phyloP scores from a whole-genome alignment of 352 stramenopile species.

The Phytophthora nicotianae region DNA sequence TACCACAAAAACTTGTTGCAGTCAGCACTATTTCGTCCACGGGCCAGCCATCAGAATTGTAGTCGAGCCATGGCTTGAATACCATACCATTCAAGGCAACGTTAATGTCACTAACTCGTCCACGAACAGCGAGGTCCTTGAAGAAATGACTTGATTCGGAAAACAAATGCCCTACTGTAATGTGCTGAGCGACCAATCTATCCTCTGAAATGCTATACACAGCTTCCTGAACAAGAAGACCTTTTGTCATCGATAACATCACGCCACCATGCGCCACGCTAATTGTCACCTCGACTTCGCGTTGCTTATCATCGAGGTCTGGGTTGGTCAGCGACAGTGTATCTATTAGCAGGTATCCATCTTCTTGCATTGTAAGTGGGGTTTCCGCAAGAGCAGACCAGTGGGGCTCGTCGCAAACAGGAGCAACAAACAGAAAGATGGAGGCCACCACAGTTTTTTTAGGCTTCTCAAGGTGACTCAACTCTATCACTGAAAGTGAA shows the following conservation, averaged over 20 bases:
- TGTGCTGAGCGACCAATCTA: conserved; percentile 19
- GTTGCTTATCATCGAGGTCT: conserved; percentile 38
- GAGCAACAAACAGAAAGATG: conserved; percentile 48
- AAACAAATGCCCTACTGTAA: conserved; percentile 10
- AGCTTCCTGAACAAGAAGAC: conserved; percentile 35
- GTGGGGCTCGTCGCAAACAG: conserved; percentile 59
- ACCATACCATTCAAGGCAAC: conserved; percentile 55
- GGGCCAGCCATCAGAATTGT: conserved; percentile 48
- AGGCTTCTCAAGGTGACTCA: conserved; percentile 9
- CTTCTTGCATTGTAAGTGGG: conserved; percentile 48
- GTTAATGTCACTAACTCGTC: conserved; percentile 50
- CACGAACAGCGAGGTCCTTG: conserved; percentile 35
- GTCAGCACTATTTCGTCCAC: conserved; percentile 41
- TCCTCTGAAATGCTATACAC: conserved; percentile 26
- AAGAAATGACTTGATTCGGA: conserved; percentile 52
- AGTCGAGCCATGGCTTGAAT: conserved; percentile 55
- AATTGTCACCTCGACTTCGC: conserved; percentile 44
- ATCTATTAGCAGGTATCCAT: conserved; percentile 44
- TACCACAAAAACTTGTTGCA: conserved; percentile 15
- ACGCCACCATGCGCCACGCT: conserved; percentile 48
- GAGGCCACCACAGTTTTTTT: conserved; percentile 5
- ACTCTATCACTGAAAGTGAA: conserved; percentile 37
- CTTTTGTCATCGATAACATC: conserved; percentile 52
- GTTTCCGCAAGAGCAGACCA: conserved; percentile 30
- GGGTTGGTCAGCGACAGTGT: conserved; percentile 36